These are phyloP conservation scores for Thinopyrum elongatum DNA, from an alignment of 176 grass and related monocot species.

Conservation along the genomic window DNA sequence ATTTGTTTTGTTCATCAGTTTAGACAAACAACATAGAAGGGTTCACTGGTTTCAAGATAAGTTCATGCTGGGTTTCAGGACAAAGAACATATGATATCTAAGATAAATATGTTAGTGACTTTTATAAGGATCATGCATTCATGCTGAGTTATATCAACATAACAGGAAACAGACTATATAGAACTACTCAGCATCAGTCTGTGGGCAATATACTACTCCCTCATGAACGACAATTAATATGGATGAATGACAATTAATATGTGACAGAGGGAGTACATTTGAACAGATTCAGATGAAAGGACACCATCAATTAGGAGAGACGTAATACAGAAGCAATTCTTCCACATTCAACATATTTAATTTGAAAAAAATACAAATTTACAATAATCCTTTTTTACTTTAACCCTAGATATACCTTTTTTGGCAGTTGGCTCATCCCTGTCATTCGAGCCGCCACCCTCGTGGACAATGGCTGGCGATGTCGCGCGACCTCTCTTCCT, in stretches of 20 bases:
- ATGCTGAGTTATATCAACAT: constrained; percentile 6
- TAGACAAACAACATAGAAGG: neutral
- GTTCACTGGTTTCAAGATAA: neutral
- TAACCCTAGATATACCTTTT: constrained; percentile 19
- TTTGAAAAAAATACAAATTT: no score
- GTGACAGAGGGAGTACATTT: neutral
- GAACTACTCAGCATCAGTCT: neutral
- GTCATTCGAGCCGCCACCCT: neutral
- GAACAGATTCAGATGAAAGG: neutral
- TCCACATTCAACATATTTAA: neutral
- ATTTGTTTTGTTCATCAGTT: constrained; percentile 3
- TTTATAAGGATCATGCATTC: neutral
- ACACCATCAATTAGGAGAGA: neutral
- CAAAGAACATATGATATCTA: neutral
- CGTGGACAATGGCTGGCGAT: neutral
- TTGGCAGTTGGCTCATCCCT: neutral
- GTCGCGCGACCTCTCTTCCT: constrained; percentile 37
- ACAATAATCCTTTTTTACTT: neutral
- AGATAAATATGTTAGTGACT: neutral
- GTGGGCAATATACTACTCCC: neutral
- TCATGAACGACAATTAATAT: no score
- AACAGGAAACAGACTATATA: neutral
- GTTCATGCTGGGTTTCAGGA: neutral
- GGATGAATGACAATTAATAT: no score
- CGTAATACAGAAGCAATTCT: neutral